Evolutionary conservation across 2,329 filamentous ascomycete species (phyloP).

Genomic region (Albifimbria verrucaria): DNA sequence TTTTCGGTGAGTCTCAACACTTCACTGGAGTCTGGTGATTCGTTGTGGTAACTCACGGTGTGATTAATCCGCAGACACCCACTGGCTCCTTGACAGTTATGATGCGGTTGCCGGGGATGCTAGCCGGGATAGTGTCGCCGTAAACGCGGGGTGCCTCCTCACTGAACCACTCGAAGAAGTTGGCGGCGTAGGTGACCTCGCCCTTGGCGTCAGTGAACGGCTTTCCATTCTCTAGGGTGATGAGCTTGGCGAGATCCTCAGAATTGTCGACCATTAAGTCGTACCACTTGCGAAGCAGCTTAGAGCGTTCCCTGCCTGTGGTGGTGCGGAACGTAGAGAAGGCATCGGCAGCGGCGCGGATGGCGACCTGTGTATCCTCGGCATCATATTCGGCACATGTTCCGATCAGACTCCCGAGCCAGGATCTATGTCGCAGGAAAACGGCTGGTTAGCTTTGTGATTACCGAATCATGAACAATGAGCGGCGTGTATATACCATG

Average conservation of each 20-base stretch:
- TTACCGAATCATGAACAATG: neutral
- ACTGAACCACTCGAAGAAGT: conserved; percentile 78
- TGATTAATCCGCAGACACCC: conserved; percentile 78
- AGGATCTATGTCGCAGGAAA: conserved; percentile 57
- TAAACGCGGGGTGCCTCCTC: conserved; percentile 73
- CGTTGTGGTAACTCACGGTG: conserved; percentile 47
- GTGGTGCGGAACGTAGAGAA: conserved; percentile 67
- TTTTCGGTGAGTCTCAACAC: neutral
- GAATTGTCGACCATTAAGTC: conserved; percentile 74
- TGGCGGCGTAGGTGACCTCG: conserved; percentile 69
- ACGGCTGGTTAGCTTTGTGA: conserved; percentile 5
- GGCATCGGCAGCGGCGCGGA: conserved; percentile 76
- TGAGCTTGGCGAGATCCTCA: conserved; percentile 77
- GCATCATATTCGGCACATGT: conserved; percentile 80
- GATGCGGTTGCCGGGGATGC: conserved; percentile 68
- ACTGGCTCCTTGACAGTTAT: conserved; percentile 80
- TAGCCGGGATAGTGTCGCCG: conserved; percentile 71
- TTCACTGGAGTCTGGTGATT: neutral
- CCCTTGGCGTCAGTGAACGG: conserved; percentile 71
- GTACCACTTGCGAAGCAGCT: conserved; percentile 76
- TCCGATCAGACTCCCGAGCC: conserved; percentile 76
- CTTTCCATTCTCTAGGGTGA: conserved; percentile 91
- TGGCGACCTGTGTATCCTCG: conserved; percentile 75
- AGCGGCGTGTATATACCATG: conserved; percentile 46
- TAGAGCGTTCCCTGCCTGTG: conserved; percentile 71